Evolutionary conservation across 371 early-diverging fungal genomes (phyloP).

Genomic region (Mortierella sp.): DNA sequence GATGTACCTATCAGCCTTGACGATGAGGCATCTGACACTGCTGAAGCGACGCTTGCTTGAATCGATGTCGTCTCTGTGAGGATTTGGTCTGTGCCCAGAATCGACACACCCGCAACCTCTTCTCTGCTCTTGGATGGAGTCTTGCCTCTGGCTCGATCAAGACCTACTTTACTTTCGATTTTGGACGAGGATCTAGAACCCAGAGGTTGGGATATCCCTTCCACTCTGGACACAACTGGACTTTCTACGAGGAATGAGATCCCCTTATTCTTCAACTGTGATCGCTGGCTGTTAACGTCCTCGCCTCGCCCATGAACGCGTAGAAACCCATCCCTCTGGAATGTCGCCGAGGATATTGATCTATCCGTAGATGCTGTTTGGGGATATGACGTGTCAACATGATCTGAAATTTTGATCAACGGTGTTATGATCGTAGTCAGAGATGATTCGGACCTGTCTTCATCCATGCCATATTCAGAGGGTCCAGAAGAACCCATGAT

Average conservation of each 20-base stretch:
- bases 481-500: not conserved
- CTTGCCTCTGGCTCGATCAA: not conserved
- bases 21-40: not conserved
- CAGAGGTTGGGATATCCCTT: not conserved
- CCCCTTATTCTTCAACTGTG: not conserved
- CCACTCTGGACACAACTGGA: not conserved
- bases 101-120: not conserved
- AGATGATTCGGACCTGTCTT: conserved; percentile 9
- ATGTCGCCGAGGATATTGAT: not conserved
- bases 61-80: not conserved
- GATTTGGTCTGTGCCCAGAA: not conserved
- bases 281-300: not conserved
- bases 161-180: not conserved
- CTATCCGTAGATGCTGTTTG: not conserved
- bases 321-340: not conserved
- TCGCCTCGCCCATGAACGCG: not conserved
- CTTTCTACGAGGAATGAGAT: not conserved
- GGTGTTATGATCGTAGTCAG: not conserved
- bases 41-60: not conserved
- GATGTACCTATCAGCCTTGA: too few species aligned
- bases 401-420: not conserved
- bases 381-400: not conserved
- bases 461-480: not conserved
- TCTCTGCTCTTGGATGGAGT: not conserved
- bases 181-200: not conserved